These are phyloP conservation scores for Rosa rugosa DNA, from an alignment of 306 rosid genomes.

Conservation along the genomic window DNA sequence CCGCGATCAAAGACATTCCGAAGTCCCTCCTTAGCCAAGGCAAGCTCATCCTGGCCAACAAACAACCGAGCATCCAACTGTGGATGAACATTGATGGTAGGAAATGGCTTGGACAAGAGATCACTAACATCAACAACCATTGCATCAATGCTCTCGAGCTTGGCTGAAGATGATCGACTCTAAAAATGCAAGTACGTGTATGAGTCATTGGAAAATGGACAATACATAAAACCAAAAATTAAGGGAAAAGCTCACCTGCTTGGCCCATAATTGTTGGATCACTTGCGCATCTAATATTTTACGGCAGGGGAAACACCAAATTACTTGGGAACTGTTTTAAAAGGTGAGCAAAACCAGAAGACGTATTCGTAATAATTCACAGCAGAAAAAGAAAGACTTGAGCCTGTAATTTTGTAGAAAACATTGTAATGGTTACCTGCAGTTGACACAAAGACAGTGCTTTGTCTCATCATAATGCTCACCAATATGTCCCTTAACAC, in stretches of 20 bases:
- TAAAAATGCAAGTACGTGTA: background rate
- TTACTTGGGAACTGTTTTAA: fast-evolving
- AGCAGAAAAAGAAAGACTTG: background rate
- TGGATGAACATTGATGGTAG: background rate
- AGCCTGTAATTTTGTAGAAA: background rate
- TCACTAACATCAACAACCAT: background rate
- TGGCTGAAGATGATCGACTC: background rate
- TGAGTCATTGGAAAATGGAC: no score
- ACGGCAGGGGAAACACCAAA: no score
- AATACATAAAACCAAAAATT: no score
- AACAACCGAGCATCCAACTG: background rate
- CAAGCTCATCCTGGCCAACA: background rate
- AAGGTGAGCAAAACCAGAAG: no score
- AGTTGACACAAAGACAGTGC: background rate
- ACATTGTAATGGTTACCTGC: background rate
- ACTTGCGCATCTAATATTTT: no score
- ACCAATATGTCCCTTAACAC: fast-evolving
- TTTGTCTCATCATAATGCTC: background rate
- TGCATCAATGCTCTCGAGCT: background rate
- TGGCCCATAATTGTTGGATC: no score
- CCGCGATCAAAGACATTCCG: background rate
- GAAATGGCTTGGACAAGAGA: background rate
- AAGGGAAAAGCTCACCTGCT: no score
- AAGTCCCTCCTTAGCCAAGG: background rate
- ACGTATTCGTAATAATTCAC: background rate